phyloP scores from a whole-genome alignment of 345 rosid species.

The Lagerstroemia speciosa region DNA sequence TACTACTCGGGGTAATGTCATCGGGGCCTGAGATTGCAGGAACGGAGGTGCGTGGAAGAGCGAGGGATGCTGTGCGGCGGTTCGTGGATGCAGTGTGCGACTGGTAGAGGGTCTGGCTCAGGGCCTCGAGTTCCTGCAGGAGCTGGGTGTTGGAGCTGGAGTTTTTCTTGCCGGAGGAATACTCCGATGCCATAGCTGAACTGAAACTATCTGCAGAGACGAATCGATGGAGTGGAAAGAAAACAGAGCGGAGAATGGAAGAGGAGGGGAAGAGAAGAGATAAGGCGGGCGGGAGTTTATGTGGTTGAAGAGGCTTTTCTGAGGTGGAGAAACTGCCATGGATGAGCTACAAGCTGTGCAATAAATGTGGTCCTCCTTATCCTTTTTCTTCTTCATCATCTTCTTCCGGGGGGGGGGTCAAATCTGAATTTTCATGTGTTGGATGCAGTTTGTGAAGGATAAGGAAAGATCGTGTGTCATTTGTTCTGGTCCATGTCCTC shows the following conservation, averaged over 20 bases:
- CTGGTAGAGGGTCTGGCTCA: constrained; percentile 77
- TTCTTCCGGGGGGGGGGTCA: not conserved
- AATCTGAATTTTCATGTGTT: not conserved
- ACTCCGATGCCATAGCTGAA: constrained; percentile 27
- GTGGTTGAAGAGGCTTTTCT: constrained; percentile 2
- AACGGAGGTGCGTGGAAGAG: constrained; percentile 60
- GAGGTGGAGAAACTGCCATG: constrained; percentile 21
- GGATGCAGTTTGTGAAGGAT: constrained; percentile 26
- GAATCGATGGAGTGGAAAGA: not conserved
- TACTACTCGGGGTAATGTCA: constrained; percentile 22
- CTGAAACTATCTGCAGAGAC: not conserved
- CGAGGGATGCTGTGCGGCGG: constrained; percentile 78
- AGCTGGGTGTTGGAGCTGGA: constrained; percentile 66
- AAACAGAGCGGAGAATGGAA: not conserved
- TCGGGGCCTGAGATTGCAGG: constrained; percentile 29
- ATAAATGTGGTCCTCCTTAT: constrained; percentile 16
- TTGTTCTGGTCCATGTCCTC: not conserved
- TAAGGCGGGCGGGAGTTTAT: constrained; percentile 13
- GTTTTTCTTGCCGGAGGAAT: constrained; percentile 40
- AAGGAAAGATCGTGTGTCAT: constrained; percentile 10
- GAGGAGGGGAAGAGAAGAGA: constrained; percentile 4
- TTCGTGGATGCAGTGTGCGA: constrained; percentile 31
- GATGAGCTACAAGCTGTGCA: not conserved
- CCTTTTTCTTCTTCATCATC: not conserved
- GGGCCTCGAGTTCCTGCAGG: constrained; percentile 70